Base-by-base conservation (phyloP, 1,284 basidiomycete species). In the Cerrena zonata region DNA sequence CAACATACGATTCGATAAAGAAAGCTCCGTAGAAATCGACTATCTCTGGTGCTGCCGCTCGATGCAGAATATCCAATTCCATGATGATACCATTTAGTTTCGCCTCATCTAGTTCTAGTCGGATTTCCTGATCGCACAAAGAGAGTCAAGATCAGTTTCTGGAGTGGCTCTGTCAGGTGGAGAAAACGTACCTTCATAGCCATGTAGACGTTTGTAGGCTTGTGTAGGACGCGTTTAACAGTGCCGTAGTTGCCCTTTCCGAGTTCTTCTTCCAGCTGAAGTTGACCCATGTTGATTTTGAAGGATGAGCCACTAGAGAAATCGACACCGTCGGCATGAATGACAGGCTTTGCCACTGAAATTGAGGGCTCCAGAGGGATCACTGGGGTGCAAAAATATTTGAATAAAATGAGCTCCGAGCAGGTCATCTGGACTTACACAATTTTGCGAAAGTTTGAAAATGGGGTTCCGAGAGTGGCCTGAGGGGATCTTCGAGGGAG, bases 21-120 rank as follows among this genome's bases (percentile, higher is more conserved):
- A 99, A 99, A 2, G 95, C 95, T 41, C 95, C 95, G 68, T 96
- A 98, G 62, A 99, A 99, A 60, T 98, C 95, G 64, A 99, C 91
- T 58, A 99, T 98, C 65, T 92, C 86, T 4, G 89, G 88, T 12
- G 89, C 85, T 23, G 87, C 80, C 2, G 94, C 95, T 26, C 94
- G 89, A 70, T 99, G 95, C 23, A 99, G 80, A 58, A 99, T 91
- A 65, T 99, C 94, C 48, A 99, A 86, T 68, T 99, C 95, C 89
- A 97, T 98, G 61, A 99, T 88, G 75, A 99, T 98, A 11, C 89
- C 92, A 61, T 93, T 94, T 43, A 99, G 80, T 65, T 95, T 94
- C 44, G 90, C 84, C 53, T 95, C 84, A 64, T 98, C 96, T 15
- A 99, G 80, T 66, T 98, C 94, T n/a, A 99, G 77, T 19, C 93